These are phyloP conservation scores for Claviceps pusilla DNA, from an alignment of 2,329 filamentous ascomycete species.

Conservation along the genomic window DNA sequence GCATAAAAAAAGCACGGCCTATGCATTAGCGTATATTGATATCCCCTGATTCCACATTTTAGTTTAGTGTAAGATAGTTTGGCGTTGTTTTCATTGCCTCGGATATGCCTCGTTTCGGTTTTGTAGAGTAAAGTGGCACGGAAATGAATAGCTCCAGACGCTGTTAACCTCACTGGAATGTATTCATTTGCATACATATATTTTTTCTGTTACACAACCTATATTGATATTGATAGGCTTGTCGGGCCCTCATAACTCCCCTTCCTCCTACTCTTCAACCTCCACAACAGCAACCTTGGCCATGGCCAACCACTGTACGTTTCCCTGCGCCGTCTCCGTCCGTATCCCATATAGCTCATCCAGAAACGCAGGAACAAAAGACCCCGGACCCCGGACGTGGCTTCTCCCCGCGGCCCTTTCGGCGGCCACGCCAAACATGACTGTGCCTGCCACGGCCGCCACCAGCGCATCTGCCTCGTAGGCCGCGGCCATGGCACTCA, in stretches of 20 bases:
- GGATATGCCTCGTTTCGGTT: too few species aligned
- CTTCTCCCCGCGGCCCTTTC: conserved; percentile 49
- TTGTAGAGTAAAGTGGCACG: too few species aligned
- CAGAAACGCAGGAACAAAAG: conserved; percentile 72
- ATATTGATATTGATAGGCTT: too few species aligned
- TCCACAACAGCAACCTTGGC: conserved; percentile 32
- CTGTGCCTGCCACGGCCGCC: conserved; percentile 55
- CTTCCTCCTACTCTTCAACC: conserved; percentile 5
- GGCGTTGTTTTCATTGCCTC: not conserved
- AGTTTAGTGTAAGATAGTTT: not conserved
- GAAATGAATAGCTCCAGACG: too few species aligned
- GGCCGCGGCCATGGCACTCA: conserved; percentile 61
- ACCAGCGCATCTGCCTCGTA: conserved; percentile 49
- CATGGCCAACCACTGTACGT: conserved; percentile 35
- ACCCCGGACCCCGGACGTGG: conserved; percentile 65
- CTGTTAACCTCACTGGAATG: too few species aligned
- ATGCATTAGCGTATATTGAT: not conserved
- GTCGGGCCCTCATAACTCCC: too few species aligned
- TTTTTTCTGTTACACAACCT: too few species aligned
- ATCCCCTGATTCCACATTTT: not conserved
- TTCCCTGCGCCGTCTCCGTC: conserved; percentile 30
- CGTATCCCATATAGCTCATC: conserved; percentile 49
- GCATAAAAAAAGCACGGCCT: not conserved
- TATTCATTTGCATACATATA: too few species aligned
- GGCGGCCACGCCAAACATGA: conserved; percentile 64